Evolutionary conservation across 176 grass and related monocot species (phyloP).

Genomic region (Hyparrhenia diplandra): DNA sequence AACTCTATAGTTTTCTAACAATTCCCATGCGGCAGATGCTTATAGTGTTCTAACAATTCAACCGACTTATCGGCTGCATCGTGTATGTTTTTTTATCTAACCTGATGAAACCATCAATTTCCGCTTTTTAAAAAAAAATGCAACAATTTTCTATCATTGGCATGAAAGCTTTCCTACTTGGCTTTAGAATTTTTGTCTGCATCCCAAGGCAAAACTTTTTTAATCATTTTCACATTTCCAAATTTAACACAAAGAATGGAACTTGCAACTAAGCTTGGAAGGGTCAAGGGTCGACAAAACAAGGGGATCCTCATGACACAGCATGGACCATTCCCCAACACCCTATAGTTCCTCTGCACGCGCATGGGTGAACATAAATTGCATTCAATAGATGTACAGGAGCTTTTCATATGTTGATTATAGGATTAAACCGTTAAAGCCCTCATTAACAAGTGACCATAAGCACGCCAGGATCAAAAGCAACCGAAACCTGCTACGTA

Average conservation of each 20-base stretch:
- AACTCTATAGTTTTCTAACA: too few relatives aligned
- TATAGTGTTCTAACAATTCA: background rate
- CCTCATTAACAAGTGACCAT: background rate
- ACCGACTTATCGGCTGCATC: too few relatives aligned
- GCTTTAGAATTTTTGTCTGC: too few relatives aligned
- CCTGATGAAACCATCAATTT: background rate
- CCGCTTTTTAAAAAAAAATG: too few relatives aligned
- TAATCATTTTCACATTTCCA: too few relatives aligned
- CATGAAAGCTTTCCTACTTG: background rate
- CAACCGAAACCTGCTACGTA: background rate
- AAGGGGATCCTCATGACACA: too few relatives aligned
- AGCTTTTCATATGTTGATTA: background rate
- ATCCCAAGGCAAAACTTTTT: too few relatives aligned
- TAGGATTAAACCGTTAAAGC: background rate
- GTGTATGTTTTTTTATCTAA: background rate
- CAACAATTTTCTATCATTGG: background rate
- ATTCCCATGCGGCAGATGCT: background rate
- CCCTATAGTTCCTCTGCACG: too few relatives aligned
- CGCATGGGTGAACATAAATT: background rate
- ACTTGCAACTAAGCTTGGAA: too few relatives aligned
- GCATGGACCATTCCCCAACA: too few relatives aligned
- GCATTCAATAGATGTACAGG: background rate
- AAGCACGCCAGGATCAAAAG: slow-evolving; percentile 1
- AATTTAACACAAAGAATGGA: too few relatives aligned
- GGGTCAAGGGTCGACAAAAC: too few relatives aligned